Evolutionary conservation across 78 protist species (phyloP), one percentile per base, ranked within the genome.

Genomic region (Dictyostelium capitatum): DNA sequence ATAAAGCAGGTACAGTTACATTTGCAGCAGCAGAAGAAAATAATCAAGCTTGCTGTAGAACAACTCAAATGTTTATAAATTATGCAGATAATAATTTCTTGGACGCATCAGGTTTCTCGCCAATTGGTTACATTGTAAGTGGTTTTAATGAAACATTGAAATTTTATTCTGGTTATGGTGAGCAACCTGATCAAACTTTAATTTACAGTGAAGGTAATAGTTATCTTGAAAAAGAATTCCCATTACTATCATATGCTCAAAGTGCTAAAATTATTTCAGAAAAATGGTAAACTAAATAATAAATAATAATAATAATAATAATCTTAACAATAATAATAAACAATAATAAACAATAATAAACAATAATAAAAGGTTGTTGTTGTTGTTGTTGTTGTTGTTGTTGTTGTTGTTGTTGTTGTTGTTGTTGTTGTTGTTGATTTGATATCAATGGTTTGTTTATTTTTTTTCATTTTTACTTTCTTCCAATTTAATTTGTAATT

Each of bases 21-120:
- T 91, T 56, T 37, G 96, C 96, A 0, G 81, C 95, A 8, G 95
- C 82, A 51, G 90, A 83, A 50, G 59, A 83, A n/a, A 15, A 47
- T 17, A 94, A 48, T 47, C 50, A 46, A 32, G 57, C 91, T 54
- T 84, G 91, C 23, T 84, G 91, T 32, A 64, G 97, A 41, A 96
- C 97, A 2, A 95, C 97, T 14, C 97, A 96, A 82, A 19, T 96
- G 5, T 96, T 95, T 74, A 90, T 96, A 6, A 96, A 96, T 81
- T 95, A 48, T 56, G 97, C 37, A 15, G 89, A 96, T 62, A 96
- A 96, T 25, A n/a, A 65, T 28, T 51, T 46, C 15, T 59, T 96
- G 8, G 98, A 96, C 82, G 14, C 32, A 14, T 41, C 53, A 7
- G 95, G 67, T 17, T 84, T 84, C n/a, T 30, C 50, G 12, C 87